Evolutionary conservation across 1,139 yeast species (phyloP).

Genomic region (Kurtzmaniella quercitrusa): DNA sequence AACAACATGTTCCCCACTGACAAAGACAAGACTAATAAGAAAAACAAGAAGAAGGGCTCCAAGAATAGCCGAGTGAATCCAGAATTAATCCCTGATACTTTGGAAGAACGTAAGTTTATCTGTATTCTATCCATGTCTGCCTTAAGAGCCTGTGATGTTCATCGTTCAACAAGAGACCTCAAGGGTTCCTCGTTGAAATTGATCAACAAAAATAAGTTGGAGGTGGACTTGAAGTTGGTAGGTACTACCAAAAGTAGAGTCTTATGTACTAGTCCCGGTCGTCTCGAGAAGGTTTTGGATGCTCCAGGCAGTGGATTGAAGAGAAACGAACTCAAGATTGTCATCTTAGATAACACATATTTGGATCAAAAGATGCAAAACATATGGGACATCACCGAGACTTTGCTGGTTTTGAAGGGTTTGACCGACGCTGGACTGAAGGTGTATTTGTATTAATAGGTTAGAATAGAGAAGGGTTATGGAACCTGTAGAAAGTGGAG

Average conservation of each 20-base stretch:
- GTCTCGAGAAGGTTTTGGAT: conserved; percentile 50
- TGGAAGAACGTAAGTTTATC: conserved; percentile 40
- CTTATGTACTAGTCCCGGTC: conserved; percentile 64
- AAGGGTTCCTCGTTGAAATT: conserved; percentile 59
- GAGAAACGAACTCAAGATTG: conserved; percentile 47
- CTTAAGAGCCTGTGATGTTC: conserved; percentile 67
- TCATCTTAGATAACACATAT: conserved; percentile 61
- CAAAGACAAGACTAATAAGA: conserved; percentile 21
- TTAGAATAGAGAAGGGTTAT: background rate
- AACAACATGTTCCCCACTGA: conserved; percentile 38
- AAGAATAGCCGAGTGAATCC: conserved; percentile 8
- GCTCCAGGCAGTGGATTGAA: conserved; percentile 29
- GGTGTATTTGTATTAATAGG: conserved; percentile 37
- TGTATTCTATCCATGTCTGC: conserved; percentile 68
- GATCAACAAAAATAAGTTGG: conserved; percentile 62
- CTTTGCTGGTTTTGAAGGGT: conserved; percentile 35
- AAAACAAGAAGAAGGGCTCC: conserved; percentile 19
- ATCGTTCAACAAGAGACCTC: conserved; percentile 53
- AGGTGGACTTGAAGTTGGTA: conserved; percentile 53
- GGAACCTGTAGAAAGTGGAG: background rate
- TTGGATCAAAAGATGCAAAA: conserved; percentile 61
- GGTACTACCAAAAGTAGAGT: conserved; percentile 47
- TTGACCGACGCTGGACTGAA: conserved; percentile 43
- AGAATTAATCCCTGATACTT: conserved; percentile 7
- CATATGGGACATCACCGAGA: conserved; percentile 57